Percentiles rank a stretch among this genome's conserved stretches.
Evolutionary conservation across 73 alveolate genomes (phyloP).

Genomic region (Diophrys sp.): DNA sequence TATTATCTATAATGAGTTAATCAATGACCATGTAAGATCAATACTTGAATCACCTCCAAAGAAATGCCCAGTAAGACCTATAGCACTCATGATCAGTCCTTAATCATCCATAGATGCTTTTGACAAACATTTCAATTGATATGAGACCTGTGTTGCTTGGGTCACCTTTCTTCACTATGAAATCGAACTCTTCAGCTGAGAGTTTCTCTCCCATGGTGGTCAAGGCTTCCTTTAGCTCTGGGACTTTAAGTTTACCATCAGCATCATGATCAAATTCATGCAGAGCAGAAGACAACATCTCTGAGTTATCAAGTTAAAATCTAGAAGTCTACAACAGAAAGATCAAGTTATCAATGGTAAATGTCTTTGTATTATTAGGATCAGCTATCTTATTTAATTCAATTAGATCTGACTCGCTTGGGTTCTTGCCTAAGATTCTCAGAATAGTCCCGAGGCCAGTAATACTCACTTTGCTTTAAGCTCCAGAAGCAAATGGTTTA

Average conservation of each 20-base stretch:
- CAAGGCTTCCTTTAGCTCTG: background rate
- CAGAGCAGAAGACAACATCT: background rate
- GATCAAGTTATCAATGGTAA: background rate
- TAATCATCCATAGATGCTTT: background rate
- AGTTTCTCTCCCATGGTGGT: background rate
- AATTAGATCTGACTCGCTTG: background rate
- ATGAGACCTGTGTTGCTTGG: background rate
- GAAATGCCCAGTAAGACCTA: no score
- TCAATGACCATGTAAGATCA: constrained; percentile 11
- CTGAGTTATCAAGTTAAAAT: background rate
- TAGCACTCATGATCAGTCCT: no score
- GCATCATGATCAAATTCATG: background rate
- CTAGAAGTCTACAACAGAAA: background rate
- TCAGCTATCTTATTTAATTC: background rate
- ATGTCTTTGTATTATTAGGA: background rate
- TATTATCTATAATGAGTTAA: constrained; percentile 2
- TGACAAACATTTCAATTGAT: background rate
- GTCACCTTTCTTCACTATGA: background rate
- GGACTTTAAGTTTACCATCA: background rate
- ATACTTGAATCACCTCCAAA: no score
- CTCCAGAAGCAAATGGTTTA: background rate
- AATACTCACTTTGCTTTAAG: background rate
- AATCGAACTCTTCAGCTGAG: background rate
- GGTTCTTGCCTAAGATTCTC: background rate
- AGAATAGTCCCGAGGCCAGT: background rate